Base-by-base conservation (phyloP, 345 rosid species). In the Moringa oleifera region DNA sequence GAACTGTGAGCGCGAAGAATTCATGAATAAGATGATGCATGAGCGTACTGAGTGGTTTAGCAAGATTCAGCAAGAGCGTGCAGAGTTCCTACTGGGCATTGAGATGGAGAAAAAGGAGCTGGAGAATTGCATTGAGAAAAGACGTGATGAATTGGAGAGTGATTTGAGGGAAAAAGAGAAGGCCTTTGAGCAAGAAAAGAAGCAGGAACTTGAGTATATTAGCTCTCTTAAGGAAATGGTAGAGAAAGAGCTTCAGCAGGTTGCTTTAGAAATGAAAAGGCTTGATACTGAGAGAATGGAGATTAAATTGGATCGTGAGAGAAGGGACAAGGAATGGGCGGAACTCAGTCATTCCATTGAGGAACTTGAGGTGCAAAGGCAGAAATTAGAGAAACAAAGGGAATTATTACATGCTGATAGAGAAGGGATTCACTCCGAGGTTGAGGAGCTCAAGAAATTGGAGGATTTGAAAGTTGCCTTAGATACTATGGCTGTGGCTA, bases 11-110 rank as follows among this genome's bases (percentile, higher is more conserved):
- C 72, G 91, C 49, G 97, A 85, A 71, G 93, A 86, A n/a, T 88
- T 88, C 71, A 85, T 81, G 96, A 83, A 77, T 50, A 85, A 83
- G 71, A 87, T 87, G 88, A 80, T 63, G 45, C 81, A 70, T 51
- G 99, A 91, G 55, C 97, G 78, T 60, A 75, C 96, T 62, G 95
- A 91, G 67, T 88, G 84, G 91, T 84, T 85, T 79, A 85, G 69
- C 75, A 89, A 85, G 78, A 82, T 87, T 77, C 93, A 94, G 37
- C 78, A 81, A 19, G 96, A 94, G 71, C 96, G 95, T 37, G 82
- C 85, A 22, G 88, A 88, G 61, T 85, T 91, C 71, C 68, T 87
- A 65, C 74, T 85, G 69, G 95, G 88, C 11, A 83, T 88, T 71
- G 97, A 88, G 81, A 74, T 82, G 83, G 96, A 80, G 71, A 88